A percentile compares a stretch with the other conserved stretches of the same genome.
These are phyloP conservation scores for Penicillium janthinellum DNA, from an alignment of 2,329 filamentous ascomycete genomes.

Conservation along the genomic window DNA sequence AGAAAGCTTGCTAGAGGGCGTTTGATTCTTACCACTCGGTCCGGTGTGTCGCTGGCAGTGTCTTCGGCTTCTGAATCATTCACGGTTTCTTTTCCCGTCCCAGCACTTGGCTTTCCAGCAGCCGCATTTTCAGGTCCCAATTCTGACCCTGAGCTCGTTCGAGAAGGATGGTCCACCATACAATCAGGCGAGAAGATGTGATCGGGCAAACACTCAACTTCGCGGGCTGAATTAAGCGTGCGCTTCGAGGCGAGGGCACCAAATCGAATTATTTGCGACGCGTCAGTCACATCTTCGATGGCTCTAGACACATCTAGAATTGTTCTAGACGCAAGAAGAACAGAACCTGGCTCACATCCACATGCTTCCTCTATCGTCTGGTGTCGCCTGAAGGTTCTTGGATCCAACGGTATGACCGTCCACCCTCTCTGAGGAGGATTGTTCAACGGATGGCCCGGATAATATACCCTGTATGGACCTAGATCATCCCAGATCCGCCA, in stretches of 20 bases:
- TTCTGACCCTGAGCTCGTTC: background rate
- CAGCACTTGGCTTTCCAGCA: background rate
- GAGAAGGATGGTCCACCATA: conserved; percentile 13
- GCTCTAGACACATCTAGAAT: conserved; percentile 37
- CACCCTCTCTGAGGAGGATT: conserved; percentile 40
- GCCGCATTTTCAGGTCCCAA: background rate
- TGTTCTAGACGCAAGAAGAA: conserved; percentile 18
- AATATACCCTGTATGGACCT: conserved; percentile 31
- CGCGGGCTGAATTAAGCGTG: background rate
- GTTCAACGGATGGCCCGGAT: conserved; percentile 27
- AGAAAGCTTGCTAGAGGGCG: conserved; percentile 12
- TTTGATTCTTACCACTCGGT: background rate
- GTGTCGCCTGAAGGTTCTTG: conserved; percentile 43
- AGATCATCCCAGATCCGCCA: conserved; percentile 52
- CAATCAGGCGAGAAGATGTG: conserved; percentile 35
- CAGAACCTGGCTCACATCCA: conserved; percentile 35
- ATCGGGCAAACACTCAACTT: conserved; percentile 13
- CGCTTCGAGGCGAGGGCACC: background rate
- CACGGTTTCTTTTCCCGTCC: background rate
- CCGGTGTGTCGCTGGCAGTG: background rate
- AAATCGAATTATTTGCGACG: conserved; percentile 28
- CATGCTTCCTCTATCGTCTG: conserved; percentile 43
- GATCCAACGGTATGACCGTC: conserved; percentile 50
- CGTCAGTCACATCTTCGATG: conserved; percentile 28
- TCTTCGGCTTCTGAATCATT: background rate